phyloP scores from a whole-genome alignment of 2,329 filamentous ascomycete genomes.

The Colletotrichum sp. region DNA sequence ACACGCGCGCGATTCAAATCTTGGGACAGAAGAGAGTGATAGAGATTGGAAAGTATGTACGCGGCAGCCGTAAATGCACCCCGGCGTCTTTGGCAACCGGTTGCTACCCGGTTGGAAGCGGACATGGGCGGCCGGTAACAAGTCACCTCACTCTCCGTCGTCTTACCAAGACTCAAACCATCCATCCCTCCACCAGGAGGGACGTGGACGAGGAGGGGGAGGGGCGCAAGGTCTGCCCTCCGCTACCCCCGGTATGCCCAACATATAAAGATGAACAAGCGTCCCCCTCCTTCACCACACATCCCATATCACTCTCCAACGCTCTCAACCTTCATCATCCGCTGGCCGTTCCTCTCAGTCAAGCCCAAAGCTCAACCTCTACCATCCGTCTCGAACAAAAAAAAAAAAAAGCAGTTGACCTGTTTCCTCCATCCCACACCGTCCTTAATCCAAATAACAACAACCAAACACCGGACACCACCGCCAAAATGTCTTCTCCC shows the following conservation, averaged over 20 bases:
- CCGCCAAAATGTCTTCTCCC: slow-evolving; percentile 19
- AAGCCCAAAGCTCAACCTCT: background rate
- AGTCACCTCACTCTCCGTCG: background rate
- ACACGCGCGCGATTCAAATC: slow-evolving; percentile 1
- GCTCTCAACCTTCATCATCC: background rate
- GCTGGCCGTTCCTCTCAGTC: background rate
- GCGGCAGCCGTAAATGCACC: background rate
- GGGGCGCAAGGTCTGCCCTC: background rate
- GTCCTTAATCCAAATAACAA: background rate
- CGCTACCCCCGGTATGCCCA: background rate
- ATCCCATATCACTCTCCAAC: background rate
- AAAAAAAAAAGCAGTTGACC: slow-evolving; percentile 10
- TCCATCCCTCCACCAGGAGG: background rate
- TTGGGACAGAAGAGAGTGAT: background rate
- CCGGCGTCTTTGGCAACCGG: background rate
- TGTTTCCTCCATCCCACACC: background rate
- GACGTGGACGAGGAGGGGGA: background rate
- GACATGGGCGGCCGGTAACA: background rate
- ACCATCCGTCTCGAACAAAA: background rate
- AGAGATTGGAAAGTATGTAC: background rate
- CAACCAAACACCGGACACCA: background rate
- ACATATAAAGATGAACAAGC: slow-evolving; percentile 12
- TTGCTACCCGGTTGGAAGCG: background rate
- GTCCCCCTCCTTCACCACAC: background rate
- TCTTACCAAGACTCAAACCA: background rate